phyloP scores from a whole-genome alignment of 495 filamentous ascomycete genomes.

The Xylaria intraflava region DNA sequence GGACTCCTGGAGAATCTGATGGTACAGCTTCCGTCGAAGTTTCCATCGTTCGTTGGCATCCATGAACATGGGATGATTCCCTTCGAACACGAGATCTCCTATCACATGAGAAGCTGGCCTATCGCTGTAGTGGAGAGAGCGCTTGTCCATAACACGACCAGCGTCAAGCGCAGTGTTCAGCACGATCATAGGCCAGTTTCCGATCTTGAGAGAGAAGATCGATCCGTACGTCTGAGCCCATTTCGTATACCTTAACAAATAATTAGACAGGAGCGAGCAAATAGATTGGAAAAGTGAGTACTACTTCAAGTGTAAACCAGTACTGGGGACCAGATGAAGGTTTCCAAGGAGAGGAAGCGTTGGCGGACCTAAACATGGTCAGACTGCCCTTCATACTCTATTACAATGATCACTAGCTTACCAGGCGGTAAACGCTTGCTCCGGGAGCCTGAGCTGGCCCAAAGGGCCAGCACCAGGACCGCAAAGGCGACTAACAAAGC shows the following conservation, averaged over 20 bases:
- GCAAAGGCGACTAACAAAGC: background rate
- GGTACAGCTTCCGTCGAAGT: background rate
- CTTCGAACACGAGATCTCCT: background rate
- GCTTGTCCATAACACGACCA: background rate
- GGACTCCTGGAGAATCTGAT: slow-evolving; percentile 2
- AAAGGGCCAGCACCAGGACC: background rate
- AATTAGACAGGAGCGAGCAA: background rate
- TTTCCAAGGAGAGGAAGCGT: background rate
- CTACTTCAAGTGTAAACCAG: background rate
- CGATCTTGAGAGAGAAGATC: background rate
- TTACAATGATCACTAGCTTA: background rate
- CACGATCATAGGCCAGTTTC: background rate
- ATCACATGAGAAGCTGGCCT: background rate
- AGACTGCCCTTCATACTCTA: background rate
- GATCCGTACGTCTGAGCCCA: background rate
- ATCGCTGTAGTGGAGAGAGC: background rate
- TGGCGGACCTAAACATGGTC: background rate
- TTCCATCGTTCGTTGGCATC: slow-evolving; percentile 1
- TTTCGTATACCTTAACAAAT: background rate
- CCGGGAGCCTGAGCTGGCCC: background rate
- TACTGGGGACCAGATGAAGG: background rate
- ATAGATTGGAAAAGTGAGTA: background rate
- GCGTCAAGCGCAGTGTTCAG: background rate
- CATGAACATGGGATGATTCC: slow-evolving; percentile 2
- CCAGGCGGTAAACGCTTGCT: background rate